Conservation (phyloP, 345 rosid species). For the Hibiscus mutabilis region DNA sequence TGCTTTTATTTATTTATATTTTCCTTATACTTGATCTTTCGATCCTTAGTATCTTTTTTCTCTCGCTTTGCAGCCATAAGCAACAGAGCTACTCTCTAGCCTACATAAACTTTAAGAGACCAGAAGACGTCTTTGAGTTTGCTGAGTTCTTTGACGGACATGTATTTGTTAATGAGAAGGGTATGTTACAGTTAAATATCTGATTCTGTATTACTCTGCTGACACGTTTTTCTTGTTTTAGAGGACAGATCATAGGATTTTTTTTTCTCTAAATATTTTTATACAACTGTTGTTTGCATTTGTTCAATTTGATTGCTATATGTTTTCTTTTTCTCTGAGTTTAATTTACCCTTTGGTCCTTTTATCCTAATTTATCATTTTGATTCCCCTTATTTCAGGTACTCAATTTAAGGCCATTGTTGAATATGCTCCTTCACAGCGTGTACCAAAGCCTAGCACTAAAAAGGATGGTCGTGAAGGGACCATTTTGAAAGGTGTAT, state of each 20-base stretch:
- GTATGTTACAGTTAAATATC: constrained; percentile 22
- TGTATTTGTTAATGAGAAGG: constrained; percentile 69
- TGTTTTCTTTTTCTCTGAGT: background rate
- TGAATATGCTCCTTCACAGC: constrained; percentile 74
- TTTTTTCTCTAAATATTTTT: too few species aligned
- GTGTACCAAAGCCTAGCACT: constrained; percentile 39
- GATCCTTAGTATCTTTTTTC: background rate
- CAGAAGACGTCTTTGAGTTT: constrained; percentile 66
- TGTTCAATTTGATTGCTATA: background rate
- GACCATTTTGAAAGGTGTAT: constrained; percentile 43
- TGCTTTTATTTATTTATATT: background rate
- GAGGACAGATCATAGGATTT: background rate
- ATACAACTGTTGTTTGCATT: background rate
- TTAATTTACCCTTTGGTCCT: background rate
- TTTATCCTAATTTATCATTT: background rate
- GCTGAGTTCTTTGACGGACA: constrained; percentile 65
- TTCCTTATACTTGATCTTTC: background rate
- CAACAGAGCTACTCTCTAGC: constrained; percentile 54
- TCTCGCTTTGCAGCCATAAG: constrained; percentile 33
- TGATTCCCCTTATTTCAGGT: constrained; percentile 25
- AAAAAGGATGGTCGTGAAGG: constrained; percentile 66
- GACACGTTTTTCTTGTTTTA: background rate
- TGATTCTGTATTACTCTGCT: background rate
- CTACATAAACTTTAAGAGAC: constrained; percentile 48
- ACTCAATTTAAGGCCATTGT: constrained; percentile 58